Evolutionary conservation across 441 rosid species (phyloP), one percentile per base, ranked within the genome.

Genomic region (Pelargonium citronellum): DNA sequence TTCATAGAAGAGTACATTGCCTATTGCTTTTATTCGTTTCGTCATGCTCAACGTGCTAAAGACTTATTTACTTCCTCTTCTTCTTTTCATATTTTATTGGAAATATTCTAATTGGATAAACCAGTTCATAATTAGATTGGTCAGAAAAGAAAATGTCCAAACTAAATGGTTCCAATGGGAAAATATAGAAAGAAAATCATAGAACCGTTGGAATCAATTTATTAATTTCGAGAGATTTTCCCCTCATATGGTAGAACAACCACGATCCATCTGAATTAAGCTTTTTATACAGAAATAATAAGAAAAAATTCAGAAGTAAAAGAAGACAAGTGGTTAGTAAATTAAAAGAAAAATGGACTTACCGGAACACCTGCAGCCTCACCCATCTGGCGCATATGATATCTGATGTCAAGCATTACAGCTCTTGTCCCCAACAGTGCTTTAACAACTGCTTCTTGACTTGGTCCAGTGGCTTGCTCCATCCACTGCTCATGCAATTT

Each of bases 321-420:
- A 22, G 6, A 30, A 47, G 7, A 16, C 53, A 39, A 41, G 70
- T 19, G 65, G 20, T 4, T 16, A 53, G 24, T 70, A 64, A 6
- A 69, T 39, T 61, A 6, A 53, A 61, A 64, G 74, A 68, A 43
- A 62, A 67, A 64, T 51, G 24, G 74, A 75, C 86, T n/a, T 82
- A 92, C 99, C 46, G 96, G 97, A 69, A 95, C 84, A 71, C 87
- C 87, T 47, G 97, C 97, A 76, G 91, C 91, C 82, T 87, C 86
- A n/a, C 98, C 99, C 92, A 95, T 89, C 68, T 72, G 86, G 67
- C 83, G 88, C 98, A 95, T 88, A 72, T 79, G 82, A 77, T 72
- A 70, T 84, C 97, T 88, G 83, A 95, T 88, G 73, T 74, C 78
- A 69, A 88, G 81, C 95, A 95, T 92, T 49, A 87, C 83, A 41